Conservation (phyloP, 768 basidiomycete species). For the Exsudoporus frostii region DNA sequence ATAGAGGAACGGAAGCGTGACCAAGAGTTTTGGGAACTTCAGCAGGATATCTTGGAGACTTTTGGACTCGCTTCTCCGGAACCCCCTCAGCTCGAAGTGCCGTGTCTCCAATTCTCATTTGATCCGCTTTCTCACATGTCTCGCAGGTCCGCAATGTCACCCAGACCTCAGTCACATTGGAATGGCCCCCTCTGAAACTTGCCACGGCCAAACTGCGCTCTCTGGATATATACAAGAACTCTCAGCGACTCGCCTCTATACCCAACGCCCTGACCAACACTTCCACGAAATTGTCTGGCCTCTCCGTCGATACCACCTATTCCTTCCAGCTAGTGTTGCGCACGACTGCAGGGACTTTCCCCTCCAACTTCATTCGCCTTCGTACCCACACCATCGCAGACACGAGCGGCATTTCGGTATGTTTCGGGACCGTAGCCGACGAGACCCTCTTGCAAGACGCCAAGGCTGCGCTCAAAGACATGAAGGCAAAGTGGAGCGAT, state of each 20-base stretch:
- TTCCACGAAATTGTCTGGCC: constrained; percentile 81
- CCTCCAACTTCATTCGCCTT: constrained; percentile 78
- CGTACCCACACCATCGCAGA: constrained; percentile 94
- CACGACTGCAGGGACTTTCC: constrained; percentile 88
- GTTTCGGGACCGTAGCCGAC: constrained; percentile 90
- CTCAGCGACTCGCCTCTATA: constrained; percentile 82
- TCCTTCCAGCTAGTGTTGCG: constrained; percentile 92
- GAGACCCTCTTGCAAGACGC: constrained; percentile 72
- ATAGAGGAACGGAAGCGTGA: constrained; percentile 81
- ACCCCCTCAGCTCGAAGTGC: constrained; percentile 71
- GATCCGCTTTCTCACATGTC: neutral
- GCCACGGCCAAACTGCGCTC: constrained; percentile 85
- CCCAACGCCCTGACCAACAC: constrained; percentile 81
- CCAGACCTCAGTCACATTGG: constrained; percentile 94
- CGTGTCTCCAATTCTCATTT: constrained; percentile 13
- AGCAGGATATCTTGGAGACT: constrained; percentile 70
- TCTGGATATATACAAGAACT: constrained; percentile 91
- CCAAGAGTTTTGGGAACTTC: constrained; percentile 79
- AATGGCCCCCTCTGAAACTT: constrained; percentile 86
- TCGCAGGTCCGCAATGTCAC: constrained; percentile 84
- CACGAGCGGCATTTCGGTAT: constrained; percentile 91
- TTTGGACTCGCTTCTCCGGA: constrained; percentile 70
- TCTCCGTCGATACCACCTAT: constrained; percentile 82
- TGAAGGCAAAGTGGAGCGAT: constrained; percentile 89
- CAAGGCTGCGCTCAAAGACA: constrained; percentile 74